Evolutionary conservation across 495 filamentous ascomycete species (phyloP).

Genomic region (Penicillium malachiteum): DNA sequence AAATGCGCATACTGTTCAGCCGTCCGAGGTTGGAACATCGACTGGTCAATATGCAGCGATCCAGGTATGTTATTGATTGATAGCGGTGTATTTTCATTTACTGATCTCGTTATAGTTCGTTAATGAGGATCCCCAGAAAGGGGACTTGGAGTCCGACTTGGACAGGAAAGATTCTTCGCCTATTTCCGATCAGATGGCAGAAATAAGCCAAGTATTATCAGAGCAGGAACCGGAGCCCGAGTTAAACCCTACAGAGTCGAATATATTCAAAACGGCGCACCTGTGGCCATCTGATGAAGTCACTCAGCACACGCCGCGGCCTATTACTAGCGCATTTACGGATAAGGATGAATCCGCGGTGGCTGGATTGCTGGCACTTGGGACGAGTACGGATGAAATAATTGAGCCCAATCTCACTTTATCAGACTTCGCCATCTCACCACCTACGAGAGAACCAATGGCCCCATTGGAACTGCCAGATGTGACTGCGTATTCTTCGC

Average conservation of each 20-base stretch:
- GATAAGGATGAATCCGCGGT: constrained; percentile 36
- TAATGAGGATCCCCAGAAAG: constrained; percentile 18
- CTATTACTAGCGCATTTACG: constrained; percentile 9
- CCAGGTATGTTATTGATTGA: constrained; percentile 8
- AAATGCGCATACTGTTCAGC: constrained; percentile 34
- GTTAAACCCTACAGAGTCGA: too few species aligned
- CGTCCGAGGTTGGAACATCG: constrained; percentile 10
- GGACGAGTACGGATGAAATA: constrained; percentile 14
- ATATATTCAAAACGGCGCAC: too few species aligned
- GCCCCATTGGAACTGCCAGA: neutral
- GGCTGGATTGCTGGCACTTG: constrained; percentile 33
- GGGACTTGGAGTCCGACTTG: neutral
- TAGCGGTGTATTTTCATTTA: neutral
- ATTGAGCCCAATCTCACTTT: constrained; percentile 5
- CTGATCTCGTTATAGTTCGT: constrained; percentile 24
- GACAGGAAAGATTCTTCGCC: neutral
- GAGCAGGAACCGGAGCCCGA: neutral
- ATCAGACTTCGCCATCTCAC: constrained; percentile 13
- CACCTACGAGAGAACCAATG: neutral
- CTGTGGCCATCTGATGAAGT: neutral
- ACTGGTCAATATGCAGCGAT: constrained; percentile 23
- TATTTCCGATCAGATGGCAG: neutral
- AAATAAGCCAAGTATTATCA: neutral
- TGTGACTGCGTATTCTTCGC: neutral
- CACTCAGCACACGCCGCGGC: neutral